Evolutionary conservation across 2,329 filamentous ascomycete species (phyloP).

Genomic region (Exserohilum turcica): DNA sequence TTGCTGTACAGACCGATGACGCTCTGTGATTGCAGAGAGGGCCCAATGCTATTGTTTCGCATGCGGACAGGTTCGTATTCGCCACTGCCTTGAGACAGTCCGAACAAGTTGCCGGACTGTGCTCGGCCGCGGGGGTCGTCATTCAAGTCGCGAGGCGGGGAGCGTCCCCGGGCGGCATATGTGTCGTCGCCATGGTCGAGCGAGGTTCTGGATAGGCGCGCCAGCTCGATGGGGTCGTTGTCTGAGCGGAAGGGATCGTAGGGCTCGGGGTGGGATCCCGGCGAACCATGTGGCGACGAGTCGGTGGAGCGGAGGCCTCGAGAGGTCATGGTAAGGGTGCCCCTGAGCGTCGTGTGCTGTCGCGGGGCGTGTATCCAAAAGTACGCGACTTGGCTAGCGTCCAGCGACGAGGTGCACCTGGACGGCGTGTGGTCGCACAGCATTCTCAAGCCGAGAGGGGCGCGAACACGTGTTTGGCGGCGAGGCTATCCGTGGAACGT

Average conservation of each 20-base stretch:
- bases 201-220: constrained; percentile 21
- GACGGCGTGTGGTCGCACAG: neutral
- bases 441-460: neutral
- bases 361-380: constrained; percentile 4
- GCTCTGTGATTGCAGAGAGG: constrained; percentile 21
- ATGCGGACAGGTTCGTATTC: constrained; percentile 30
- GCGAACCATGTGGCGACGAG: constrained; percentile 34
- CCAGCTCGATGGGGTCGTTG: constrained; percentile 39
- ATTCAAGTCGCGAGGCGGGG: constrained; percentile 12
- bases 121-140: constrained; percentile 18
- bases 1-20: constrained; percentile 30
- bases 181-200: constrained; percentile 14
- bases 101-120: constrained; percentile 24
- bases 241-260: constrained; percentile 38
- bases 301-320: constrained; percentile 21
- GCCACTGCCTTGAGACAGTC: constrained; percentile 12
- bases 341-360: neutral
- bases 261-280: constrained; percentile 24
- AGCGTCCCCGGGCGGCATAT: constrained; percentile 15
- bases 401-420: constrained; percentile 7
- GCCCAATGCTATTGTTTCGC: constrained; percentile 19
- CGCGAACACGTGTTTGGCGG: neutral
- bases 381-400: constrained; percentile 1
- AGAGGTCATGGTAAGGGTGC: constrained; percentile 28
- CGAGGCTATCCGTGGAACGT: neutral